phyloP scores from a whole-genome alignment of 257 asterid genomes.

The Paulownia fortunei region DNA sequence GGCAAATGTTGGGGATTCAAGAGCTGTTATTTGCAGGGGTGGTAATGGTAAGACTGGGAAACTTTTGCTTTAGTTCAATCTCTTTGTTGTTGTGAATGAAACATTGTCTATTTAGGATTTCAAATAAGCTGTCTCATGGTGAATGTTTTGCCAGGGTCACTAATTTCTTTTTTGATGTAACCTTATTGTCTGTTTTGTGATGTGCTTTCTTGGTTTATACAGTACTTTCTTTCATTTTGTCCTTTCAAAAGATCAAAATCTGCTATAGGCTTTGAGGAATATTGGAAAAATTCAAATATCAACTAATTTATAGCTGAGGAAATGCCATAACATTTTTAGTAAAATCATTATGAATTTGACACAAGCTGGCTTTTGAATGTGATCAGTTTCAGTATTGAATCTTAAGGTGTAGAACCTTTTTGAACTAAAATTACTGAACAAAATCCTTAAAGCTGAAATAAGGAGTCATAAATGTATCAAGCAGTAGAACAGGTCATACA shows the following conservation, averaged over 20 bases:
- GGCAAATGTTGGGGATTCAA: slow-evolving; percentile 95
- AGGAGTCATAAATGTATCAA: neutral
- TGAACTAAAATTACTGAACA: neutral
- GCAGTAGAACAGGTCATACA: neutral
- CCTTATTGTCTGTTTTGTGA: neutral
- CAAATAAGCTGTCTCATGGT: neutral
- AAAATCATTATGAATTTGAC: neutral
- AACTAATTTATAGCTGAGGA: neutral
- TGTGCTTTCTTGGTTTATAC: neutral
- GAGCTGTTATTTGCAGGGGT: slow-evolving; percentile 93
- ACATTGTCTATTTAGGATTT: neutral
- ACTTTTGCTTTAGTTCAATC: neutral
- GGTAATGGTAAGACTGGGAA: slow-evolving; percentile 68
- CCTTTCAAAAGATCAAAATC: neutral
- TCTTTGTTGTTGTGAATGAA: slow-evolving; percentile 13
- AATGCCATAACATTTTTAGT: neutral
- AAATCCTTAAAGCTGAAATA: neutral
- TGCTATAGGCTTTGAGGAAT: neutral
- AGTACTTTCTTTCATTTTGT: neutral
- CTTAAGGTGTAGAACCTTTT: neutral
- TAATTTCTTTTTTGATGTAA: neutral
- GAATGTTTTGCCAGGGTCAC: neutral
- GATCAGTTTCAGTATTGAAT: neutral
- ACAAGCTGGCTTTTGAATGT: neutral
- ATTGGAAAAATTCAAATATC: neutral